These are phyloP conservation scores for Imleria badia DNA, from an alignment of 768 basidiomycete species.

Conservation along the genomic window DNA sequence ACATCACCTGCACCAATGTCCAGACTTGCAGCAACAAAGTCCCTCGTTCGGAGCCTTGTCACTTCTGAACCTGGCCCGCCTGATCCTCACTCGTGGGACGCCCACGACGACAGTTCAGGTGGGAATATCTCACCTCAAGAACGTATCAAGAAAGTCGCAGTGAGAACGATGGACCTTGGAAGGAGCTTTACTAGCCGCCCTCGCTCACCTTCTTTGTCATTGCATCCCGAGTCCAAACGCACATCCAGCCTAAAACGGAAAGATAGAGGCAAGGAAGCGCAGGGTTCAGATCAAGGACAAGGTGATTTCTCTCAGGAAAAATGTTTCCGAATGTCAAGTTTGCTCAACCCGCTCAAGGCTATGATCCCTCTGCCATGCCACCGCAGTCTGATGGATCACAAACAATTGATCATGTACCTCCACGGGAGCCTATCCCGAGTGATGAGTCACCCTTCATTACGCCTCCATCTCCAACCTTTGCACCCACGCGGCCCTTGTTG, in stretches of 20 bases:
- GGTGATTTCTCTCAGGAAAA: conserved; percentile 32
- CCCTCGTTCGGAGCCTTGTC: conserved; percentile 18
- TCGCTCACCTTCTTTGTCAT: conserved; percentile 29
- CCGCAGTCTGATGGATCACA: conserved; percentile 21
- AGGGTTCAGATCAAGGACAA: conserved; percentile 25
- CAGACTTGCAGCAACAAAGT: conserved; percentile 24
- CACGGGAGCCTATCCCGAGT: conserved; percentile 17
- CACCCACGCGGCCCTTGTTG: conserved; percentile 44
- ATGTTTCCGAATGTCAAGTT: conserved; percentile 4
- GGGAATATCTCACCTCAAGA: conserved; percentile 36
- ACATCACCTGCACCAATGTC: conserved; percentile 20
- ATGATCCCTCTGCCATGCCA: conserved; percentile 12
- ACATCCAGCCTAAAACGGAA: conserved; percentile 57
- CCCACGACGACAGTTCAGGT: conserved; percentile 27
- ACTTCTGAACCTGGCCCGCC: conserved; percentile 31
- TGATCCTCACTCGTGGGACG: conserved; percentile 32
- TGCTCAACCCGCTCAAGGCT: conserved; percentile 14
- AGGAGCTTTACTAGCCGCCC: conserved; percentile 51
- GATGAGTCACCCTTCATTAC: conserved; percentile 70
- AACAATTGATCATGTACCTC: not conserved
- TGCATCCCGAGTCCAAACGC: conserved; percentile 44
- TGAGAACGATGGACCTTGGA: conserved; percentile 63
- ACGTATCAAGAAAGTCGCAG: conserved; percentile 54
- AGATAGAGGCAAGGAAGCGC: conserved; percentile 45
- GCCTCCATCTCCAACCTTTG: conserved; percentile 64